Evolutionary conservation across 306 rosid genomes (phyloP).

Genomic region (Lathyrus oleraceus): DNA sequence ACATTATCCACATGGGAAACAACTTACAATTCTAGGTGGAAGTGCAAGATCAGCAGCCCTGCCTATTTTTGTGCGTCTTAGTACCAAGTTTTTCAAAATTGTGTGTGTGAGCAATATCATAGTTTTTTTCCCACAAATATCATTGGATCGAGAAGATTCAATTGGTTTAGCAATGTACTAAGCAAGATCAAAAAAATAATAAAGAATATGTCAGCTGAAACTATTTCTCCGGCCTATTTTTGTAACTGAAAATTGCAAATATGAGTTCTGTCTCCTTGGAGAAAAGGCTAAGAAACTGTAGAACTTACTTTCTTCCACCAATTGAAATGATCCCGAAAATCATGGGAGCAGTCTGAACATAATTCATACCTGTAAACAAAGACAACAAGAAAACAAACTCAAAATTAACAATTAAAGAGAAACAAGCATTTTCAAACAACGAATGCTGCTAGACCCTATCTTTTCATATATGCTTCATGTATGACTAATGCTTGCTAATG

Average conservation of each 20-base stretch:
- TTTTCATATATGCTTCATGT: too few relatives aligned
- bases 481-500: neutral
- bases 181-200: slow-evolving; percentile 35
- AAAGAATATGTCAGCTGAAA: neutral
- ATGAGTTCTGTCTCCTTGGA: neutral
- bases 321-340: slow-evolving; percentile 78
- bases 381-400: neutral
- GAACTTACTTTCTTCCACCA: slow-evolving; percentile 96
- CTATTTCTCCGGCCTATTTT: too few relatives aligned
- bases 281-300: slow-evolving; percentile 33
- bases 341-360: slow-evolving; percentile 72
- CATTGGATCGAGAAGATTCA: slow-evolving; percentile 40
- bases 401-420: neutral
- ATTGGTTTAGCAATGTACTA: slow-evolving; percentile 73
- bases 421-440: too few relatives aligned
- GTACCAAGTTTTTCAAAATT: slow-evolving; percentile 64
- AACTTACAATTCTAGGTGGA: slow-evolving; percentile 88
- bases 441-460: too few relatives aligned
- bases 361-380: slow-evolving; percentile 34
- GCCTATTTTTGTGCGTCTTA: slow-evolving; percentile 88
- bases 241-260: slow-evolving; percentile 1
- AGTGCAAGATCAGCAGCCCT: slow-evolving; percentile 93
- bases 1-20: slow-evolving; percentile 20
- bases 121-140: slow-evolving; percentile 49
- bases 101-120: slow-evolving; percentile 78